A percentile compares a stretch with the other conserved stretches of the same genome.
phyloP scores from a whole-genome alignment of 305 asterid genomes.

The Andrographis paniculata region DNA sequence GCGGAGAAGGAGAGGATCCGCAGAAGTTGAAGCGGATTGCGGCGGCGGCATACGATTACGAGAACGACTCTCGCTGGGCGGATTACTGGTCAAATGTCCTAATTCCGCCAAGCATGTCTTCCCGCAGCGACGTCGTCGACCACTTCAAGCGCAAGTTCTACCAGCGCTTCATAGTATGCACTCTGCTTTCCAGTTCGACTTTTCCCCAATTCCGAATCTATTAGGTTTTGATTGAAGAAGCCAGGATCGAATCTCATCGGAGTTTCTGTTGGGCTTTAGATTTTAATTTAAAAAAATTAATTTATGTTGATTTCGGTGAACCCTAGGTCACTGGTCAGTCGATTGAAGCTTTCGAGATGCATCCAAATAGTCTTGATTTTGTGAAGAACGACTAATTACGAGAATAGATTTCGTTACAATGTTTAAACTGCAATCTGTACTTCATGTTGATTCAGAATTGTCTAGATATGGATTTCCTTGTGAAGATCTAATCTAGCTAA shows the following conservation, averaged over 20 bases:
- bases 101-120: constrained; percentile 73
- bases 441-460: too few species aligned
- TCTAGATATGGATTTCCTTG: too few species aligned
- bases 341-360: neutral
- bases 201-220: constrained; percentile 1
- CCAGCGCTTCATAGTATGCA: constrained; percentile 72
- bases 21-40: constrained; percentile 75
- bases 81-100: constrained; percentile 83
- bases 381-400: neutral
- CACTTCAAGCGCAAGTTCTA: constrained; percentile 97
- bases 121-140: constrained; percentile 65
- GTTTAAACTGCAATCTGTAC: too few species aligned
- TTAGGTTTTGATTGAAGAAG: neutral
- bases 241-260: neutral
- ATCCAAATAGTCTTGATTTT: neutral
- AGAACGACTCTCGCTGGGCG: constrained; percentile 69
- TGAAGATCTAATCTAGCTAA: too few species aligned
- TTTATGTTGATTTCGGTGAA: neutral
- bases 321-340: too few species aligned
- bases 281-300: neutral
- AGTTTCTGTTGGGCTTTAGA: constrained; percentile 6
- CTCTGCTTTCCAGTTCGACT: neutral
- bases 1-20: constrained; percentile 56
- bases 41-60: constrained; percentile 81
- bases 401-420: too few species aligned